phyloP scores from a whole-genome alignment of 441 rosid species.

The Adansonia gregorii region DNA sequence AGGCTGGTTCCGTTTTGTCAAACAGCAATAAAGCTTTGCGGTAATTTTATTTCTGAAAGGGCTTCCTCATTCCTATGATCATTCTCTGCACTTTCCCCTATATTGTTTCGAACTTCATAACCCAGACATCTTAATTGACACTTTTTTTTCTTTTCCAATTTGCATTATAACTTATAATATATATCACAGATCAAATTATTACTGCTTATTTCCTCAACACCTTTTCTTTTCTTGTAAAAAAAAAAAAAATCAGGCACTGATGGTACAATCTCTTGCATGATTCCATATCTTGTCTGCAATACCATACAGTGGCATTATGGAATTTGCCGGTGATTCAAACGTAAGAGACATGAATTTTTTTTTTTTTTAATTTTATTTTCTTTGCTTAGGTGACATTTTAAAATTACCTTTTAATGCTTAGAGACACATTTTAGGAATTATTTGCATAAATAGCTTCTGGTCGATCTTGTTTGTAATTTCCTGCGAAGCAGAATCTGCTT shows the following conservation, averaged over 20 bases:
- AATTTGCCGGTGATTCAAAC: slow-evolving; percentile 61
- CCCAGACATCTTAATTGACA: not conserved
- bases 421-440: not conserved
- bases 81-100: not conserved
- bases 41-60: slow-evolving; percentile 43
- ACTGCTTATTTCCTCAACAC: slow-evolving; percentile 4
- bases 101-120: not conserved
- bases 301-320: slow-evolving; percentile 65
- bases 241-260: slow-evolving; percentile 62
- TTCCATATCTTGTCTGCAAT: slow-evolving; percentile 87
- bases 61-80: not conserved
- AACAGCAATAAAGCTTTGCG: slow-evolving; percentile 84
- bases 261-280: slow-evolving; percentile 90
- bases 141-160: not conserved
- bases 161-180: not conserved
- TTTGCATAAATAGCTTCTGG: not conserved
- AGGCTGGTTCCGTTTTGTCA: slow-evolving; percentile 83
- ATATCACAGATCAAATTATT: not conserved
- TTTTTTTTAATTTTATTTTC: too few species aligned
- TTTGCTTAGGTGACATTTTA: too few species aligned
- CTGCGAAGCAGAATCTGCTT: not conserved
- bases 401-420: not conserved
- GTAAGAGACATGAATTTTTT: slow-evolving; percentile 48
- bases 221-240: not conserved
- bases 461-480: not conserved